phyloP scores from a whole-genome alignment of 306 rosid genomes.

The Citrullus mucosospermus region DNA sequence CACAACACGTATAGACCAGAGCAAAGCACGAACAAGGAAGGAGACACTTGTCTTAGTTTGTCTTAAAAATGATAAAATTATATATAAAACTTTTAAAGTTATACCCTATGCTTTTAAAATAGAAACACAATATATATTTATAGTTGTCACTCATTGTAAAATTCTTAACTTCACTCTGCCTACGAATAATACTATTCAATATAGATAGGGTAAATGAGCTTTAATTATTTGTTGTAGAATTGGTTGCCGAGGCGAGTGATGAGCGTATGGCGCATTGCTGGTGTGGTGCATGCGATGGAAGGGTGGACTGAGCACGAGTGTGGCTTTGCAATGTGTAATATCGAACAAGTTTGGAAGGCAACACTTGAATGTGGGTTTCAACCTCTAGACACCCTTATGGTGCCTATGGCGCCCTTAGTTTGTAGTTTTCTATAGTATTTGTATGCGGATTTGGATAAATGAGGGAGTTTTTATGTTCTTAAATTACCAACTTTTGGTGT shows the following conservation, averaged over 20 bases:
- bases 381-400: conserved; percentile 15
- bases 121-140: too few relatives aligned
- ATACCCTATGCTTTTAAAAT: too few relatives aligned
- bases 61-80: too few relatives aligned
- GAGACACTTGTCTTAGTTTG: too few relatives aligned
- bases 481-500: neutral
- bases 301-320: conserved; percentile 59
- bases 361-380: conserved; percentile 58
- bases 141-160: too few relatives aligned
- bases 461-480: neutral
- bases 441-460: neutral
- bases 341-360: conserved; percentile 53
- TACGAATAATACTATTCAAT: too few relatives aligned
- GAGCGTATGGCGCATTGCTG: conserved; percentile 77
- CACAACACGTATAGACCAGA: too few relatives aligned
- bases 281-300: conserved; percentile 58
- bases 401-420: neutral
- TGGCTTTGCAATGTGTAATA: conserved; percentile 27
- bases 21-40: too few relatives aligned
- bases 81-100: too few relatives aligned
- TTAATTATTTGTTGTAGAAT: conserved; percentile 9
- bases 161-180: too few relatives aligned
- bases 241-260: conserved; percentile 78
- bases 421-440: neutral
- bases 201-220: neutral